Evolutionary conservation across 306 rosid species (phyloP).

Genomic region (Rubus parviflorus): DNA sequence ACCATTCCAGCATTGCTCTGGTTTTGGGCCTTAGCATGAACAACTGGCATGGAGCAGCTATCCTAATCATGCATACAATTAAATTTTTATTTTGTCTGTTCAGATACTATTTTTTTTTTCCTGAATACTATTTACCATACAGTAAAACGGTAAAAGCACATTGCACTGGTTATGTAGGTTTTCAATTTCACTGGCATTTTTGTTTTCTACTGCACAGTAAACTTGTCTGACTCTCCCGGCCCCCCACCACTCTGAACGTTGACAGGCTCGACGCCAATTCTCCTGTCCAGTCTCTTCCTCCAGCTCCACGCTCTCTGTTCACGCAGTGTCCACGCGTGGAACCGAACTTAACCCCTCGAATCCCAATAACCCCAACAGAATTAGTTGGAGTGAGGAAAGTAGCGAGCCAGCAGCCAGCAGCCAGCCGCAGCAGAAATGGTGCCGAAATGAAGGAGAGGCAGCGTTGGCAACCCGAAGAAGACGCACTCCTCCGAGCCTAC

Average conservation of each 20-base stretch:
- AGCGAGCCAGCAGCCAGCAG: too few relatives aligned
- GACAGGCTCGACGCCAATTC: neutral
- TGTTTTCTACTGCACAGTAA: neutral
- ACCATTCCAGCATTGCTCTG: too few relatives aligned
- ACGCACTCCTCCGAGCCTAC: constrained; percentile 52
- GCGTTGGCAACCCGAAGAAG: constrained; percentile 62
- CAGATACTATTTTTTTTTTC: too few relatives aligned
- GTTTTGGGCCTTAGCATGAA: too few relatives aligned
- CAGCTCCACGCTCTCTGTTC: neutral
- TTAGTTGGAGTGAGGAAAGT: neutral
- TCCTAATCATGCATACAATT: too few relatives aligned
- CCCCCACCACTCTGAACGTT: neutral
- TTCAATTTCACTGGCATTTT: too few relatives aligned
- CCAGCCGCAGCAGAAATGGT: constrained; percentile 1
- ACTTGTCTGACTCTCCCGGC: neutral
- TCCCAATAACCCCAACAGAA: neutral
- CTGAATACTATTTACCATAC: neutral
- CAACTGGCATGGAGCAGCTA: too few relatives aligned
- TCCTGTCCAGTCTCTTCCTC: neutral
- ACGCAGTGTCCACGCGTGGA: neutral
- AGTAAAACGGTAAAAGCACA: neutral
- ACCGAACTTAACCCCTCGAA: neutral
- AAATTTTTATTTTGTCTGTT: too few relatives aligned
- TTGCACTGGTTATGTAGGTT: too few relatives aligned
- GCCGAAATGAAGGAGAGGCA: constrained; percentile 56